Conservation (phyloP, 768 basidiomycete genomes). For the Boletus reticulatus region DNA sequence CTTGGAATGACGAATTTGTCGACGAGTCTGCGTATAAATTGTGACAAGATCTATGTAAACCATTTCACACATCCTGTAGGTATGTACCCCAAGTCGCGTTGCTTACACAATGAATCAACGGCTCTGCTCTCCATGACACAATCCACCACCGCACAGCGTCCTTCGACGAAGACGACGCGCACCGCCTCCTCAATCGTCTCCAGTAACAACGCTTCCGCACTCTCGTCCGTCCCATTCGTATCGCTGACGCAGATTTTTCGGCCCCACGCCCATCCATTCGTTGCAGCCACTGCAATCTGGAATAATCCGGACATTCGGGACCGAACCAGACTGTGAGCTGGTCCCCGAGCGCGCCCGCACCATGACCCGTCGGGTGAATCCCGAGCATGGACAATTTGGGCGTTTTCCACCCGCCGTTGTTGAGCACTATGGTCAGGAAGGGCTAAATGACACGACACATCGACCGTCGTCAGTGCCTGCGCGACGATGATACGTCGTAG, state of each 20-base stretch:
- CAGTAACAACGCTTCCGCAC: constrained; percentile 25
- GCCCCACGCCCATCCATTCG: constrained; percentile 66
- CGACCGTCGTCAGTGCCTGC: no score
- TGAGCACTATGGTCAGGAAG: constrained; percentile 67
- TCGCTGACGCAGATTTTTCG: constrained; percentile 34
- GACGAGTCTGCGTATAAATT: no score
- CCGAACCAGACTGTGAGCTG: constrained; percentile 65
- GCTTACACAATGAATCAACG: no score
- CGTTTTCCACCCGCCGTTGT: constrained; percentile 71
- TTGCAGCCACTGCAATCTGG: constrained; percentile 66
- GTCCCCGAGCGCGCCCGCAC: constrained; percentile 42
- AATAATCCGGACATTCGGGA: constrained; percentile 57
- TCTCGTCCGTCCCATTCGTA: constrained; percentile 18
- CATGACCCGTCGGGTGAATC: constrained; percentile 59
- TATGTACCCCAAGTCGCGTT: no score
- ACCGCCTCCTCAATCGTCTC: constrained; percentile 48
- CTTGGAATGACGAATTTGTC: no score
- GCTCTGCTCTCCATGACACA: constrained; percentile 49
- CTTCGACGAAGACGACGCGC: constrained; percentile 52
- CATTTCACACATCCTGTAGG: no score
- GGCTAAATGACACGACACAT: constrained; percentile 40
- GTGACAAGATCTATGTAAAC: no score
- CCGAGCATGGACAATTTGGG: constrained; percentile 65
- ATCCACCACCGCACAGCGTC: constrained; percentile 64
- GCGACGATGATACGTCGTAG: neutral